These are phyloP conservation scores for Cystobasidium ongulense DNA, from an alignment of 768 basidiomycete species.

Conservation along the genomic window DNA sequence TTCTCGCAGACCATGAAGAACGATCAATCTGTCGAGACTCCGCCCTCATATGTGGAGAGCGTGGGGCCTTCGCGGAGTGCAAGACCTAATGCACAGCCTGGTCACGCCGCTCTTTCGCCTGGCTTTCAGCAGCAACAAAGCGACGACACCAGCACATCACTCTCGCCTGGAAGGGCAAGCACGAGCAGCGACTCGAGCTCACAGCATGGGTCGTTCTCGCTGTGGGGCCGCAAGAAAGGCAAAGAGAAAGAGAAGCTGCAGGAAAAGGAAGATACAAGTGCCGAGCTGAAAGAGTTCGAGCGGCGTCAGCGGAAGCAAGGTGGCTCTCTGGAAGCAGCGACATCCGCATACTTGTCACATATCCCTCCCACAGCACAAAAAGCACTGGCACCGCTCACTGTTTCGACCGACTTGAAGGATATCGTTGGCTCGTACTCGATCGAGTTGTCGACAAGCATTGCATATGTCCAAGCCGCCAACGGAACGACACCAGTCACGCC, in stretches of 20 bases:
- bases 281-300: background rate
- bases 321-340: background rate
- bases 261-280: slow-evolving; percentile 1
- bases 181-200: background rate
- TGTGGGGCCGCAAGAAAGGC: slow-evolving; percentile 2
- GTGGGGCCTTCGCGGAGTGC: background rate
- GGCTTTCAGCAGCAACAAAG: background rate
- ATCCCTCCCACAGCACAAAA: slow-evolving; percentile 27
- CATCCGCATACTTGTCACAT: background rate
- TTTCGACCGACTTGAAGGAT: slow-evolving; percentile 15
- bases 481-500: slow-evolving; percentile 4
- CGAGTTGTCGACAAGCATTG: slow-evolving; percentile 1
- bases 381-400: slow-evolving; percentile 22
- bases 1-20: background rate
- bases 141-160: background rate
- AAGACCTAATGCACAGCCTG: background rate
- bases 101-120: background rate
- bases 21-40: background rate
- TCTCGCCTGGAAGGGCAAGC: background rate
- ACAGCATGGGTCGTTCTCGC: background rate
- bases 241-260: slow-evolving; percentile 5
- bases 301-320: background rate
- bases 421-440: slow-evolving; percentile 10
- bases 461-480: background rate
- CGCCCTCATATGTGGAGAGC: background rate